Evolutionary conservation across 2,329 filamentous ascomycete genomes (phyloP), one percentile per base, ranked within the genome.

Genomic region (Epichloe typhina): DNA sequence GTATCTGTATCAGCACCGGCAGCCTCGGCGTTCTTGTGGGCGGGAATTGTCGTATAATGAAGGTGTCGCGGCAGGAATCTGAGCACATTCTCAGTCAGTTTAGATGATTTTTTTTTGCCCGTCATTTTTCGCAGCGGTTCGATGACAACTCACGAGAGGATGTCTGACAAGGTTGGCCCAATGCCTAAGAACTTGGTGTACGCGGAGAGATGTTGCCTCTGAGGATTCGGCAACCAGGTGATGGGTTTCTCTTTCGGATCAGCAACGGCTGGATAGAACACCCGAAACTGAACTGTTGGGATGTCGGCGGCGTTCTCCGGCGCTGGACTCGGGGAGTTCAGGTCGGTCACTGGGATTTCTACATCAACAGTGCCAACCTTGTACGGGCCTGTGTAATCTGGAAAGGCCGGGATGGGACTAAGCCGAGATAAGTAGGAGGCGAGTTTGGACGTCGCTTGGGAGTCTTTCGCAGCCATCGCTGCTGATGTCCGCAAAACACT

Each of bases 331-430:
- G 82, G 78, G 1, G 76, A 71, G 2, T 73, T 63, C 6, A 83
- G 69, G 46, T 80, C 74, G 26, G 75, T 72, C 9, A 84, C 73
- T 42, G 88, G 85, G n/a, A 94, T 79, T 69, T 95, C 88, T 56
- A 91, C 74, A 60, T 94, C 88, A 57, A 88, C 72, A 2, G 84
- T 87, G 55, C 87, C 88, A 52, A 93, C 87, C 59, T 81, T 80
- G 71, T 88, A 83, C 0, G 85, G 84, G 0, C 87, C 88, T 1
- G 83, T 82, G 62, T 89, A 91, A 4, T 80, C 71, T 4, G 87
- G 84, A 52, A 94, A 89, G 1, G 74, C 66, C 1, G 87, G 87
- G 4, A 88, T 71, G 0, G 84, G 84, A 59, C 76, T 87, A 57
- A 86, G 66, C 43, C 70, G 70, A 13, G 75, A 72, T 17, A 79